Base-by-base conservation (phyloP, 2,329 filamentous ascomycete species). In the Pseudocercospora crystallina region DNA sequence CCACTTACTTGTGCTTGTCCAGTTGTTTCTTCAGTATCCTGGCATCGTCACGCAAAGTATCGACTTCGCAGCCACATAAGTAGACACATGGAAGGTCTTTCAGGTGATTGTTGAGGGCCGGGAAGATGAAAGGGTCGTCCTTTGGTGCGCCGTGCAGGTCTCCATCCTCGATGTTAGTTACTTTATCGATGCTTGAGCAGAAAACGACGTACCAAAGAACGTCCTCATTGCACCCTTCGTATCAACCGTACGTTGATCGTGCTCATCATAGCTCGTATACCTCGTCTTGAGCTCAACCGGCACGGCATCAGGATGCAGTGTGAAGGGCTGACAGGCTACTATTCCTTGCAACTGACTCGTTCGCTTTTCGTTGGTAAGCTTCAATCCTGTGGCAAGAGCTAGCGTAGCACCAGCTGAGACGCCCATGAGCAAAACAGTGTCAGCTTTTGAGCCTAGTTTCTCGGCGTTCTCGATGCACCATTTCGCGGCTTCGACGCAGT, bases 401-500 rank as follows among this genome's bases (percentile, higher is more conserved):
- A 57, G 33, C 15, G 48, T 45, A 10, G 51, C 55, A 36, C 55
- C 55, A 17, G 55, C 55, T 15, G 51, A 55, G 10, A 55, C 37
- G 10, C 55, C 55, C 51, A 53, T 49, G 3, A 57, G 43, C 1
- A 57, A 31, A 3, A 57, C 49, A 4, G 37, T 51, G 8, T 35
- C 47, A 11, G 43, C 20, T 39, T 40, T 51, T 12, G 45, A 36
- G 5, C 41, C 47, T 12, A 49, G 38, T 2, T 43, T 55, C 49
- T 73, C 63, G 0, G 74, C 72, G 52, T 80, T 71, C 45, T 78
- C 72, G 30, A 79, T 65, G 2, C 83, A 69, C 65, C 77, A 79
- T 49, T 80, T 74, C 0, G 74, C 80, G 3, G 73, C 79, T 60
- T 84, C 81, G 58, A 76, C 74, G 65, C 79, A 81, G 62, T 84